Evolutionary conservation across 768 basidiomycete genomes (phyloP).

Genomic region (Plicaturopsis crispa): DNA sequence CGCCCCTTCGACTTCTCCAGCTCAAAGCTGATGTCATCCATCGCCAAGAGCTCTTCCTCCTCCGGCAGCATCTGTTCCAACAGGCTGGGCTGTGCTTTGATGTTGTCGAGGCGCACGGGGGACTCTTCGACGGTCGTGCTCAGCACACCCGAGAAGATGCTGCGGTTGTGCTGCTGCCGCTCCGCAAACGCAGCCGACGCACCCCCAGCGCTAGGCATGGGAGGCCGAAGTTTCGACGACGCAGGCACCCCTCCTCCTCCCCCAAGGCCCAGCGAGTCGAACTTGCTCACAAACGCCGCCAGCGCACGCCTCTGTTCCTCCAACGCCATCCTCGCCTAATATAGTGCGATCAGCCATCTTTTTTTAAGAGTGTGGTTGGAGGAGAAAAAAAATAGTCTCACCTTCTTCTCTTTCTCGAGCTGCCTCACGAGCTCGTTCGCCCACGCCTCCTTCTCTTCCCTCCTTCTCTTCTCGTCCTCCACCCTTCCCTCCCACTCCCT

Average conservation of each 20-base stretch:
- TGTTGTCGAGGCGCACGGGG: constrained; percentile 41
- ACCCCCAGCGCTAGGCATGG: constrained; percentile 45
- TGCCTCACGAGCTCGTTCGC: constrained; percentile 67
- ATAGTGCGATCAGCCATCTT: constrained; percentile 2
- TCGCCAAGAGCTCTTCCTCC: constrained; percentile 30
- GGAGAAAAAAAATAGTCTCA: constrained; percentile 17
- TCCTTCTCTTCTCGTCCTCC: constrained; percentile 45
- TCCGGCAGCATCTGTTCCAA: constrained; percentile 56
- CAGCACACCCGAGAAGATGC: constrained; percentile 14
- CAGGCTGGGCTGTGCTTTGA: constrained; percentile 38
- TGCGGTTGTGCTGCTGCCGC: constrained; percentile 29
- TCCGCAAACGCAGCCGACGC: constrained; percentile 42
- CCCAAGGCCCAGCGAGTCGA: constrained; percentile 62
- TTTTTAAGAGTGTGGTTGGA: background rate
- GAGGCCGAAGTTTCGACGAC: constrained; percentile 34
- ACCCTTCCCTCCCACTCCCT: constrained; percentile 60
- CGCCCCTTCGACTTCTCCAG: constrained; percentile 24
- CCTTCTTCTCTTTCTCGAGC: constrained; percentile 75
- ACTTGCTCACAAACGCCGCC: constrained; percentile 74
- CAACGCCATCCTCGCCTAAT: constrained; percentile 48
- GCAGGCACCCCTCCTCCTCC: constrained; percentile 25
- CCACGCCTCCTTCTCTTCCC: constrained; percentile 70
- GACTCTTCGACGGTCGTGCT: constrained; percentile 34
- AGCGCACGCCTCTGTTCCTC: constrained; percentile 77
- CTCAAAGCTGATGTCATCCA: constrained; percentile 50